Evolutionary conservation across 164 flowering plant species (phyloP), one percentile per base, ranked within the genome.

Genomic region (Vitis labrusca): DNA sequence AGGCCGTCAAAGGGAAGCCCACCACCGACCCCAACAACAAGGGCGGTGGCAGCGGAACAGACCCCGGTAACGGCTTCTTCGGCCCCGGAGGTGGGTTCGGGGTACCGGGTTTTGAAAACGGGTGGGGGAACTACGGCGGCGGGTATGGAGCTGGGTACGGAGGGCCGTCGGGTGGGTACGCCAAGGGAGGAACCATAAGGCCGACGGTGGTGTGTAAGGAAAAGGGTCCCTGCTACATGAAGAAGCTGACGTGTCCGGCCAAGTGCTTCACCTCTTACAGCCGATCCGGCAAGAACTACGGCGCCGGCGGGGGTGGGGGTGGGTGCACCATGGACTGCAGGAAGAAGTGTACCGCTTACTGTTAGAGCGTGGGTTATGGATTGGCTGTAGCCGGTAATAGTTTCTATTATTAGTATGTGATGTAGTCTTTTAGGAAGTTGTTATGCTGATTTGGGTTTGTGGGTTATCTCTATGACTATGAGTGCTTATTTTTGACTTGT

Each of bases 301-400:
- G 97, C 37, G 72, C 58, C 9, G 98, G 98, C 8, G 98, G 98
- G 12, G 98, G 98, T 4, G 94, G 97, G 10, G 98, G 98, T n/a
- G 95, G 98, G 2, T 94, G 98, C 85, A 88, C 88, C 80, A 77
- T 94, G 56, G 98, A 94, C 68, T 94, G 98, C 75, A 83, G 81
- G 87, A 94, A 84, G 82, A 91, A 87, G 27, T 94, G 98, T 59
- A 29, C 72, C 10, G 97, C 95, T 72, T 89, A 83, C 58, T 94
- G 98, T 72, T 94, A 81, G 54, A 48, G 37, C 5, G 27, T 30
- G 27, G 63, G 63, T 2, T 12, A 8, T 6, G 44, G 66, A 66
- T 23, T 19, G 13, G 23, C 60, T 19, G 60, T 27, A 7, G 63
- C 47, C 71, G 53, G 54, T 44, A 56, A 12, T 23, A 48, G 48